Evolutionary conservation across 768 basidiomycete species (phyloP), one percentile per base, ranked within the genome.

Genomic region (Dioszegia aurantiaca): DNA sequence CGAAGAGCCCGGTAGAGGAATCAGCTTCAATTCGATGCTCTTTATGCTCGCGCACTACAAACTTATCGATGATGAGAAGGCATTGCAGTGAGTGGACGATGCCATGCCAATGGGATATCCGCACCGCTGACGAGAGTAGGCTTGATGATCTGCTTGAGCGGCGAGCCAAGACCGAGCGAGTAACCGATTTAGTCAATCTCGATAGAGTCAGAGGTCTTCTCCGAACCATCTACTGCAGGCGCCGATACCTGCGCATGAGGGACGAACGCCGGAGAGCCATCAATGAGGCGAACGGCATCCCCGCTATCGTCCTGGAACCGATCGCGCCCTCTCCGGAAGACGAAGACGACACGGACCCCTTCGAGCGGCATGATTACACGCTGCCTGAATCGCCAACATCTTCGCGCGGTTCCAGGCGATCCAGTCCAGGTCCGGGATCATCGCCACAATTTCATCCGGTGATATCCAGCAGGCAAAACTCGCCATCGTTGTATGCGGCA

Each of bases 1-100:
- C 2, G 84, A 86, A 61, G 82, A 87, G 60, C 82, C 81, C 30
- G 84, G 85, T 1, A 82, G 84, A 51, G 92, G 92, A 9, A 90
- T 98, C 59, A 88, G 89, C 23, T 97, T 97, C 80, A 89, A 86
- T 0, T 83, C 85, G 43, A 94, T 94, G 89, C 82, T 98, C 2
- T 72, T 88, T 31, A 78, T 97, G 43, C 79, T 98, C 39, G 87
- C 89, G 0, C 94, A 95, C 72, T 86, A 97, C 78, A 92, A 89
- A 75, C 78, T 98, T 51, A 90, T 97, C 62, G 83, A 89, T 48
- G 91, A 95, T 77, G 84, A 83, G 26, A 88, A 90, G 28, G 93
- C 93, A 14, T 78, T 98, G 24, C 83, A 85, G 93, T 94, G 75
- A 72, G 89, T 83, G 4, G 19, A 3, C 26, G 8, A 14, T 28